Base-by-base conservation (phyloP, 139 green algal genomes). In the Protoeuglena noctilucae region DNA sequence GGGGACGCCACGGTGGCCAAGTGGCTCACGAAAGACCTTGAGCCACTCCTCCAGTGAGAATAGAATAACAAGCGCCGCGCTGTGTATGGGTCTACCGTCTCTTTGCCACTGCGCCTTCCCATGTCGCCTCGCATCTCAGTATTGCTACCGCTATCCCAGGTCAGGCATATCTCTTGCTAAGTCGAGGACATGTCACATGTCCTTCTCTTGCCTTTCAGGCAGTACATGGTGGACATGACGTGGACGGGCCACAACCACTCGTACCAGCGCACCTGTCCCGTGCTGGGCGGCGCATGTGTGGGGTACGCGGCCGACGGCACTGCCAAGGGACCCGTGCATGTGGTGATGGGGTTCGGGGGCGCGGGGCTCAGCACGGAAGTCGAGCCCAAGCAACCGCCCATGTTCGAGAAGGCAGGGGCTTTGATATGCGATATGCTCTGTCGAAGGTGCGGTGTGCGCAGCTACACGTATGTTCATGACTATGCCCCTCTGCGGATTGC, bases 241-340 rank as follows among this genome's bases (percentile, higher is more conserved):
- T 64, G 70, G 31, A 55, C 70, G 22, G 78, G 78, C 22, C 78
- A 86, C 65, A 70, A 84, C 64, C 78, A 86, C 68, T 65, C 48
- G 24, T 86, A 84, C 64, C 73, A 81, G 69, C 72, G 78, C 53
- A 81, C 67, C 17, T 86, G 78, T 68, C 48, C 65, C 2, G 40
- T 72, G 28, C 43, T 63, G 18, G 57, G 53, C 2, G 27, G 56
- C 19, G 41, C 12, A 7, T 78, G 66, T 51, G 25, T 67, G 40
- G 48, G 28, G 3, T n/a, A 48, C 2, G 50, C 57, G 17, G 23
- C 19, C 3, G 63, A 73, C 19, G 64, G 69, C 31, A 51, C 27
- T 4, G 60, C 61, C 7, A 18, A 1, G 0, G 72, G 30, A 3
- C 75, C 75, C 19, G 66, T 85, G 28, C 70, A 88, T 29, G 27